Percentiles rank a stretch among this genome's conserved stretches.
These are phyloP conservation scores for Amanita rubescens DNA, from an alignment of 768 basidiomycete species.

Conservation along the genomic window DNA sequence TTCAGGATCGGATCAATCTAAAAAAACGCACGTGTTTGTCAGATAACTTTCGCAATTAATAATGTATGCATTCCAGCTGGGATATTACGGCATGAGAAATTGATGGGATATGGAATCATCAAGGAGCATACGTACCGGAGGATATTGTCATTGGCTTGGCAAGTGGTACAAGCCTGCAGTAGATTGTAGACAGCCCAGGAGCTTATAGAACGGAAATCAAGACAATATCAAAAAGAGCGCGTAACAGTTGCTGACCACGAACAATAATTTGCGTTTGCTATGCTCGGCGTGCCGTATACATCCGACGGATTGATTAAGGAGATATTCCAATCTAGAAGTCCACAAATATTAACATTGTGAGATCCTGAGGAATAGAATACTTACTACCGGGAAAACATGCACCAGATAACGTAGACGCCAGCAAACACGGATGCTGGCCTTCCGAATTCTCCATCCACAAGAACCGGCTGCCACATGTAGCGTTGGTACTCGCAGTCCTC, in stretches of 20 bases:
- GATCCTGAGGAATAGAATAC: neutral
- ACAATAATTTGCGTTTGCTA: neutral
- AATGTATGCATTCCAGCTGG: neutral
- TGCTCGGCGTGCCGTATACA: neutral
- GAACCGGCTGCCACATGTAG: neutral
- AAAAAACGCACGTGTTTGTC: neutral
- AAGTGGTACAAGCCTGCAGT: slow-evolving; percentile 1
- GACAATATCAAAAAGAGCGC: neutral
- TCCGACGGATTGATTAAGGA: neutral
- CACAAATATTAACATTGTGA: no score
- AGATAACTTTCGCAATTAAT: neutral
- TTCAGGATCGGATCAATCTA: neutral
- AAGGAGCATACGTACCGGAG: neutral
- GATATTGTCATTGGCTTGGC: neutral
- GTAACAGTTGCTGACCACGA: neutral
- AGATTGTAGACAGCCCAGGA: slow-evolving; percentile 8
- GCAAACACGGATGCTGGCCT: neutral
- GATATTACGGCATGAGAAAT: neutral
- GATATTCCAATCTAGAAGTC: slow-evolving; percentile 3
- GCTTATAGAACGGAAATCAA: neutral
- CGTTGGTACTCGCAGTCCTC: neutral
- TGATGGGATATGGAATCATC: neutral
- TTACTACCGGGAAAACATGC: neutral
- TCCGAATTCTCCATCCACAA: slow-evolving; percentile 4
- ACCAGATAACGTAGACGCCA: neutral